Base-by-base conservation (phyloP, 2,329 filamentous ascomycete genomes). In the Stylonectria norvegica region DNA sequence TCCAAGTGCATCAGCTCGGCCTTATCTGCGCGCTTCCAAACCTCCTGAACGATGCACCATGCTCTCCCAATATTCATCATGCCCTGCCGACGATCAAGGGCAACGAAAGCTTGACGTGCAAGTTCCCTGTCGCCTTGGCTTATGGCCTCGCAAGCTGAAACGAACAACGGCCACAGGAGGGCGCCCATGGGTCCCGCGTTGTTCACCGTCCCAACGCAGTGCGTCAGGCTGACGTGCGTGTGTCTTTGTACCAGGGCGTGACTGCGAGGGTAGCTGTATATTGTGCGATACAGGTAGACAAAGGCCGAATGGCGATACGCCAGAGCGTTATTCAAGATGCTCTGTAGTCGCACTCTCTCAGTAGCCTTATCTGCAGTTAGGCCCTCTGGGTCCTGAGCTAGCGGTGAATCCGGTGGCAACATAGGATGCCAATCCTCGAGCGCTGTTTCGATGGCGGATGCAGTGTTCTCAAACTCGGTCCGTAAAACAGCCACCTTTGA, bases 21-120 rank as follows among this genome's bases (percentile, higher is more conserved):
- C 44, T 45, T 56, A 42, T 81, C 76, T 0, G 69, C 70, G 40
- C 77, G 65, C 40, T 67, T 68, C 78, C 80, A 84, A 8, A 84
- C 73, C 56, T 82, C 79, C 49, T 75, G 68, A 4, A 81, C 72
- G 23, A 84, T 75, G 10, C 69, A 69, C 76, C 78, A 81, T 4
- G 78, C 75, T 45, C 77, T 68, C 46, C 71, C 71, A 42, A 84
- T 83, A 51, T 84, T 85, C 14, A 71, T 72, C 80, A 83, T 83
- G 15, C 80, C 79, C 57, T 83, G 81, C 14, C 78, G 64, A 38
- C 65, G 68, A 42, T 76, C 72, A 7, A 81, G 67, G 5, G 72
- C 73, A 4, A 61, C 57, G 51, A 83, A 83, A 0, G 75, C 66
- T 39, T 65, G 64, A 18, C 67, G 59, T 4, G 79, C 76, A 14